Conservation (phyloP, 1,139 yeast genomes). For the Yarrowia galli region DNA sequence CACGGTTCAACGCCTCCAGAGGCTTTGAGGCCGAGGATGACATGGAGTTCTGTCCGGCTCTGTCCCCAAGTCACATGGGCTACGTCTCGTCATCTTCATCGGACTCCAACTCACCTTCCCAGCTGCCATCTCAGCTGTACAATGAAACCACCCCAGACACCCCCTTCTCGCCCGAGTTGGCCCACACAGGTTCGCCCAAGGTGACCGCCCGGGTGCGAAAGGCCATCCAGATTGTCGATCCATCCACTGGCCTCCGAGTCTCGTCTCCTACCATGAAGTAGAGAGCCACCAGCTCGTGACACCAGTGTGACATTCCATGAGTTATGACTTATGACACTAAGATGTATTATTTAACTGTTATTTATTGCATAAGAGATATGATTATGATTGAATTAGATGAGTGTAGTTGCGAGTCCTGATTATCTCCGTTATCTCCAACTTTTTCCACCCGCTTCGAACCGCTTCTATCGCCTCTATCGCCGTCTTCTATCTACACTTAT, state of each 20-base stretch:
- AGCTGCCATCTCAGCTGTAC: slow-evolving; percentile 38
- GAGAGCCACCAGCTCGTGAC: not conserved
- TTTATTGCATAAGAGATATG: slow-evolving; percentile 38
- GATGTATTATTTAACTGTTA: slow-evolving; percentile 35
- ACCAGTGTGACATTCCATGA: slow-evolving; percentile 30
- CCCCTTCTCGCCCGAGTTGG: slow-evolving; percentile 36
- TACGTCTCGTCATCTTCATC: slow-evolving; percentile 26
- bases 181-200: slow-evolving; percentile 42
- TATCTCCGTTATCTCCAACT: too few species aligned
- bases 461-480: not conserved
- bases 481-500: not conserved
- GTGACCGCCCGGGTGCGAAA: slow-evolving; percentile 45
- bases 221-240: slow-evolving; percentile 79
- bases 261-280: slow-evolving; percentile 35
- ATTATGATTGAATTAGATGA: too few species aligned
- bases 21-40: slow-evolving; percentile 77
- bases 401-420: too few species aligned
- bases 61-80: slow-evolving; percentile 39
- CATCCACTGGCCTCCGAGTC: slow-evolving; percentile 76
- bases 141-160: slow-evolving; percentile 30
- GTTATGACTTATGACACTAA: slow-evolving; percentile 30
- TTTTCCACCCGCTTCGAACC: not conserved
- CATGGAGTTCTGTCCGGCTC: slow-evolving; percentile 63
- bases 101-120: slow-evolving; percentile 40
- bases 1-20: slow-evolving; percentile 66